Percentiles rank a stretch among this genome's conserved stretches.
phyloP scores from a whole-genome alignment of 1,284 basidiomycete genomes.

The Puccinia horiana region DNA sequence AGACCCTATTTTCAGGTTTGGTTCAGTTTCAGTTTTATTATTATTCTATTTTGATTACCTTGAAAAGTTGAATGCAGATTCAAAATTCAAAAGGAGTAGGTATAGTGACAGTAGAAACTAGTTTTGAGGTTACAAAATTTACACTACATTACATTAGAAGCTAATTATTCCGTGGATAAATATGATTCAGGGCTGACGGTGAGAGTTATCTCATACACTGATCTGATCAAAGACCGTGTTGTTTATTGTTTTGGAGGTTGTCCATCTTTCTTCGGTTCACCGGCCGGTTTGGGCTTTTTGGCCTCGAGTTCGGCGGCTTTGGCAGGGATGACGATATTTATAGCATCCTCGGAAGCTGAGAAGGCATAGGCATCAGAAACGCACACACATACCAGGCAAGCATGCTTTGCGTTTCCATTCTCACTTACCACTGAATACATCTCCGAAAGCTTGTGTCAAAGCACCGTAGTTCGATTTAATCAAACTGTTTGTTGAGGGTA shows the following conservation, averaged over 20 bases:
- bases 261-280: background rate
- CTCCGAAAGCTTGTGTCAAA: background rate
- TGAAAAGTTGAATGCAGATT: too few species aligned
- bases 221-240: background rate
- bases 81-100: too few species aligned
- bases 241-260: background rate
- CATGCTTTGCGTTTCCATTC: background rate
- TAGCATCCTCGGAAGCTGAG: background rate
- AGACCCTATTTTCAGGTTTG: too few species aligned
- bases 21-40: too few species aligned
- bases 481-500: background rate
- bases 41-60: too few species aligned
- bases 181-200: background rate
- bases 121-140: background rate
- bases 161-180: background rate
- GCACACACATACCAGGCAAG: background rate
- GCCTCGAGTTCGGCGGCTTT: background rate
- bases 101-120: too few species aligned
- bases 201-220: too few species aligned
- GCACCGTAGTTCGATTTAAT: conserved; percentile 11
- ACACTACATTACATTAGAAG: background rate
- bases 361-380: background rate
- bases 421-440: conserved; percentile 16
- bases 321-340: background rate
- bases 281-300: background rate